Evolutionary conservation across 768 basidiomycete genomes (phyloP).

Genomic region (Lentinula edodes): DNA sequence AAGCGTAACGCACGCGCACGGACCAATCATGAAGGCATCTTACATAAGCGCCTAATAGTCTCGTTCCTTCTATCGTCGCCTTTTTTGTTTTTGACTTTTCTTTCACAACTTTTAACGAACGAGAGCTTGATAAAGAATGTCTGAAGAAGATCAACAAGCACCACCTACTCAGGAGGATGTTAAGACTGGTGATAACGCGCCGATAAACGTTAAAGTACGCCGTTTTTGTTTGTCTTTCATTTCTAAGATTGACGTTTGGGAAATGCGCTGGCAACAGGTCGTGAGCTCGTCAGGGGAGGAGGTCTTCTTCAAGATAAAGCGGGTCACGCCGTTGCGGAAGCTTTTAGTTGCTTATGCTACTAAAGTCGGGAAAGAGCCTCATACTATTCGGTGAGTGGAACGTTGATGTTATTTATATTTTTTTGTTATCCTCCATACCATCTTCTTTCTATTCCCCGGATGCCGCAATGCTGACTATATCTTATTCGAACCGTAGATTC

Average conservation of each 20-base stretch:
- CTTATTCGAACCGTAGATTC: conserved; percentile 46
- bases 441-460: background rate
- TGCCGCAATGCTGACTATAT: background rate
- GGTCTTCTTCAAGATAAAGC: conserved; percentile 97
- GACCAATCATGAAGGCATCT: background rate
- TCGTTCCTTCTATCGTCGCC: background rate
- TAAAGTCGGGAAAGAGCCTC: conserved; percentile 88
- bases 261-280: conserved; percentile 40
- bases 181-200: conserved; percentile 54
- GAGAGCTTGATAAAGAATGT: conserved; percentile 32
- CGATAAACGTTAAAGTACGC: conserved; percentile 77
- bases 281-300: conserved; percentile 75
- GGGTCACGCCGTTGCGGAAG: conserved; percentile 87
- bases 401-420: background rate
- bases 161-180: conserved; percentile 32
- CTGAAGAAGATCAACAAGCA: conserved; percentile 42
- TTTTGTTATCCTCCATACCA: too few relatives aligned
- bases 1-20: background rate
- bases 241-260: too few relatives aligned
- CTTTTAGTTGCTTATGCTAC: conserved; percentile 88
- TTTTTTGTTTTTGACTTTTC: background rate
- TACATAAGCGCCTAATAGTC: background rate
- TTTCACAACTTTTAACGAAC: background rate
- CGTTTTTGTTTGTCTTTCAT: background rate
- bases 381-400: conserved; percentile 72